These are phyloP conservation scores for Nematocida major DNA, from an alignment of 371 early-diverging fungal genomes.

Conservation along the genomic window DNA sequence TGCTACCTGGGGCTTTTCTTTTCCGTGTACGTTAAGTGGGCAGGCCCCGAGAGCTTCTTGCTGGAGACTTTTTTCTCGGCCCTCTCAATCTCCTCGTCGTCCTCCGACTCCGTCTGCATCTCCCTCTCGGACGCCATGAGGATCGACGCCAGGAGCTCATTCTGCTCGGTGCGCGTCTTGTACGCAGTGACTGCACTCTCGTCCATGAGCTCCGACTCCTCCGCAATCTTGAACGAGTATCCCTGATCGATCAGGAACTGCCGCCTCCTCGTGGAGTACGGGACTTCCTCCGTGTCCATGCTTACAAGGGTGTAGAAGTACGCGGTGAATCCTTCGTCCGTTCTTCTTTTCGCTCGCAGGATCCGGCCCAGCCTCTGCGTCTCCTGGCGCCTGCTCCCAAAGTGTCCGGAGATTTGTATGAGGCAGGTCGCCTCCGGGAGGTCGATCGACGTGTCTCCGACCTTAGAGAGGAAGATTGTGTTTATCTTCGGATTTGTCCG, in stretches of 20 bases:
- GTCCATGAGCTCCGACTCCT: constrained; percentile 72
- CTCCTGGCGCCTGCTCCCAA: constrained; percentile 95
- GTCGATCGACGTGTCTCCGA: constrained; percentile 98
- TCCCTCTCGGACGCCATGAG: constrained; percentile 71
- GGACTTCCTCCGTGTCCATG: constrained; percentile 96
- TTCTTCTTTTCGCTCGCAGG: constrained; percentile 84
- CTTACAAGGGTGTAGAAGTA: constrained; percentile 93
- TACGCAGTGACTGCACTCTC: constrained; percentile 70
- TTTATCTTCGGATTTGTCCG: constrained; percentile 81
- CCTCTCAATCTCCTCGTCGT: constrained; percentile 31
- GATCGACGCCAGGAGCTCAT: constrained; percentile 78
- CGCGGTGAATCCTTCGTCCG: constrained; percentile 87
- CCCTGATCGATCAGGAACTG: constrained; percentile 98
- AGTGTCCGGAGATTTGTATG: constrained; percentile 95
- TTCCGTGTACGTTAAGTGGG: constrained; percentile 18
- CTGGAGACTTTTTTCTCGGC: constrained; percentile 36
- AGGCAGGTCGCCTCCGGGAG: constrained; percentile 96
- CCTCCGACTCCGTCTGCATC: constrained; percentile 59
- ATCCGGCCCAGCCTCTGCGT: constrained; percentile 91
- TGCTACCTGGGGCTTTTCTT: no score
- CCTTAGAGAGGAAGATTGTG: constrained; percentile 93
- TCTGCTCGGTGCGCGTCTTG: constrained; percentile 72
- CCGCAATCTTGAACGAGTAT: constrained; percentile 87
- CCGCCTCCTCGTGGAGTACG: constrained; percentile 89
- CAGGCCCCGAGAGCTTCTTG: constrained; percentile 23